A percentile compares a stretch with the other conserved stretches of the same genome.
These are phyloP conservation scores for Colletotrichum theobromicola DNA, from an alignment of 2,329 filamentous ascomycete species.

Conservation along the genomic window DNA sequence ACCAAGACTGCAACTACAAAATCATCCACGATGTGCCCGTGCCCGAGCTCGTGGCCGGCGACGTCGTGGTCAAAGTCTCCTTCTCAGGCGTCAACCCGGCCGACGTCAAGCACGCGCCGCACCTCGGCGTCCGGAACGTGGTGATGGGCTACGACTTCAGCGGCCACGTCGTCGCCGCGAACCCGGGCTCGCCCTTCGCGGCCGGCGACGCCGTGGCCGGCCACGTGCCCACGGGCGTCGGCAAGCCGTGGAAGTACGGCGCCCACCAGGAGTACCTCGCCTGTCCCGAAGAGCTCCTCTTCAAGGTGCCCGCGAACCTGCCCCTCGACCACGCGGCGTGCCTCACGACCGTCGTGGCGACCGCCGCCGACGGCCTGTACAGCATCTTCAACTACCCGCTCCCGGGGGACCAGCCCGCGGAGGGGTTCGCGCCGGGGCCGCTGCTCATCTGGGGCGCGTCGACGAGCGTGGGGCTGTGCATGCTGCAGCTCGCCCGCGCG, in stretches of 20 bases:
- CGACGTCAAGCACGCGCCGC: slow-evolving; percentile 1
- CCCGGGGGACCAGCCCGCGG: neutral
- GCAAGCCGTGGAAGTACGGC: neutral
- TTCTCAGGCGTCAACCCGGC: slow-evolving; percentile 16
- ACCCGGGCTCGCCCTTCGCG: neutral
- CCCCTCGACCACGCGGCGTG: slow-evolving; percentile 17
- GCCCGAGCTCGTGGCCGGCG: neutral
- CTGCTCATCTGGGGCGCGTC: slow-evolving; percentile 43
- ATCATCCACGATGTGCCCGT: neutral
- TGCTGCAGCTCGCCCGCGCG: slow-evolving; percentile 37
- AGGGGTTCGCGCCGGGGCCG: slow-evolving; percentile 15
- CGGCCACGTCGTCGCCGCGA: neutral
- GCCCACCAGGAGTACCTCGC: slow-evolving; percentile 4
- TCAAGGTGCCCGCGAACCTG: slow-evolving; percentile 11
- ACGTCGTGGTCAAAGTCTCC: neutral
- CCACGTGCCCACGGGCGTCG: neutral
- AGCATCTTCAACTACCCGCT: slow-evolving; percentile 22
- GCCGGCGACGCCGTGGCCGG: slow-evolving; percentile 3
- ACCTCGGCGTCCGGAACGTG: neutral
- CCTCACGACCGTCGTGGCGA: slow-evolving; percentile 16
- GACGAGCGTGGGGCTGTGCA: slow-evolving; percentile 36
- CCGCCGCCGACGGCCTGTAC: slow-evolving; percentile 26
- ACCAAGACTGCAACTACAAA: neutral
- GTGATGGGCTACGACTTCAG: slow-evolving; percentile 14
- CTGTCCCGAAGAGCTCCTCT: neutral